Evolutionary conservation across 768 basidiomycete genomes (phyloP), one percentile per base, ranked within the genome.

Genomic region (Mycena crocata): DNA sequence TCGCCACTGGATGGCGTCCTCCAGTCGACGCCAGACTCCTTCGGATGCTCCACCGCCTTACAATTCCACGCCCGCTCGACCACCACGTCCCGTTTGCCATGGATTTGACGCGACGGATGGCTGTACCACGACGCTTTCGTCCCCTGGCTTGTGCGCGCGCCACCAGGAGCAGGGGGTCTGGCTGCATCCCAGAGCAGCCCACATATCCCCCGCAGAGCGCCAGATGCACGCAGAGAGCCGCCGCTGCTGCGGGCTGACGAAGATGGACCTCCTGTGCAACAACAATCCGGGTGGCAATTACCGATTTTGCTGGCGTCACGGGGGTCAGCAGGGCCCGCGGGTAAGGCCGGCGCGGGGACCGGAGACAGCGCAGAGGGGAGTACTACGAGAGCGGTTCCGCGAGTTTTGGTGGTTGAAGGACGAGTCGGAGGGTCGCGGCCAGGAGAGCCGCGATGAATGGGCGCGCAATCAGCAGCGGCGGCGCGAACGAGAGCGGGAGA

Each of bases 211-310:
- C 9, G 23, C 21, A 0, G 26, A 40, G 46, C 66, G 66, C 46
- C 28, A 34, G 6, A 26, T 24, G 23, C 66, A 67, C 42, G 66
- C 52, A 1, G 60, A 50, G 40, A 9, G 21, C 5, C 54, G 66
- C 19, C 66, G 34, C 32, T 67, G 66, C 55, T 67, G 52, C 28
- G 66, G 66, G 3, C 31, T 67, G 15, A 67, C 66, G 2, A 50
- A 62, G 55, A 49, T 32, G 32, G 42, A 44, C 40, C 54, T 48
- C 17, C 59, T 67, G 32, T 67, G 66, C 40, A 6, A 28, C n/a
- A 61, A 57, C 17, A 57, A 34, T 10, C 45, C 59, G 2, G 59
- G 59, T 1, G 66, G 54, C 13, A 61, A 42, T 19, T 67, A 44
- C 19, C 1, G 0, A 0, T 67, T 48, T 15, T 67, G 66, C 48